These are phyloP conservation scores for Aspergillus novofumigatus DNA, from an alignment of 2,329 filamentous ascomycete species.

Conservation along the genomic window DNA sequence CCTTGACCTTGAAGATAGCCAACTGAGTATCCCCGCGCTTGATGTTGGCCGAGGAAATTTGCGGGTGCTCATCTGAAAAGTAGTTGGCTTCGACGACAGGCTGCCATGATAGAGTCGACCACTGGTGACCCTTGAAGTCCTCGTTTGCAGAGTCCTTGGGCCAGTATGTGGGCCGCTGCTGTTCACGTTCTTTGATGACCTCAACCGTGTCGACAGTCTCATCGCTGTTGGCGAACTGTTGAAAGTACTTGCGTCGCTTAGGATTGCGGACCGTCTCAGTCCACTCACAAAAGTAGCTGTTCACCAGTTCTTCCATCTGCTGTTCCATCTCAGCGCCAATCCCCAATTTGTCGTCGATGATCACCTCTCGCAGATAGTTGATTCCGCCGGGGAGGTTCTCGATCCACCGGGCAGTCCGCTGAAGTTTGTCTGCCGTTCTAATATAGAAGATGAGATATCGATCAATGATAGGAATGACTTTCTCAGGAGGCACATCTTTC, in stretches of 20 bases:
- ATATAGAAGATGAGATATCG: constrained; percentile 93
- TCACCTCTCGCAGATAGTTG: constrained; percentile 74
- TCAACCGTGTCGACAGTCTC: constrained; percentile 70
- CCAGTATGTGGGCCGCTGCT: constrained; percentile 74
- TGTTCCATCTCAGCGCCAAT: constrained; percentile 79
- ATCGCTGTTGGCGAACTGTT: constrained; percentile 77
- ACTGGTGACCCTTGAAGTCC: constrained; percentile 66
- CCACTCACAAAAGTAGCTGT: constrained; percentile 88
- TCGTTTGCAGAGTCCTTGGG: constrained; percentile 61
- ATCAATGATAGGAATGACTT: constrained; percentile 79
- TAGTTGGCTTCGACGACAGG: constrained; percentile 67
- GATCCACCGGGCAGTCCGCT: constrained; percentile 84
- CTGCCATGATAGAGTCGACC: constrained; percentile 71
- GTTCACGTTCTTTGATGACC: constrained; percentile 65
- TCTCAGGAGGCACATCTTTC: constrained; percentile 77
- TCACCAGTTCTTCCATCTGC: constrained; percentile 83
- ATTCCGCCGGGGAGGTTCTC: constrained; percentile 80
- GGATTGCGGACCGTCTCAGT: constrained; percentile 72
- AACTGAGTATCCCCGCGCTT: constrained; percentile 87
- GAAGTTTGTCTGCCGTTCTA: constrained; percentile 82
- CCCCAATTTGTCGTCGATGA: constrained; percentile 80
- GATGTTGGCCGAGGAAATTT: constrained; percentile 66
- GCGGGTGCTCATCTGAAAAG: constrained; percentile 67
- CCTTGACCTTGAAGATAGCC: constrained; percentile 77
- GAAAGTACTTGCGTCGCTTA: constrained; percentile 64